A percentile compares a stretch with the other conserved stretches of the same genome.
These are phyloP conservation scores for Fusarium subglutinans DNA, from an alignment of 2,329 filamentous ascomycete species.

Conservation along the genomic window DNA sequence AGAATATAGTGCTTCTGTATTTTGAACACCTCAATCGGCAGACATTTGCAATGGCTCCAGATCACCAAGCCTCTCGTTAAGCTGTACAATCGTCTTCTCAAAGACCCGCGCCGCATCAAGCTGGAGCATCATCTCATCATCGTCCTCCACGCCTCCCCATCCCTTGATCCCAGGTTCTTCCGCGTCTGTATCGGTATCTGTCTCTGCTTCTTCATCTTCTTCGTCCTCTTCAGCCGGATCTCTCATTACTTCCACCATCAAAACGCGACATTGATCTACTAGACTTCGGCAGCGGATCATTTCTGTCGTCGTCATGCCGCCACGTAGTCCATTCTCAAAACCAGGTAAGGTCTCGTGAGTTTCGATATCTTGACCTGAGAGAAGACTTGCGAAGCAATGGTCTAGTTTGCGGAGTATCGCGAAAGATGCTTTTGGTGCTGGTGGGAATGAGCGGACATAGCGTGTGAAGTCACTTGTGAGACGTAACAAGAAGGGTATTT, in stretches of 20 bases:
- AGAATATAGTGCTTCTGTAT: neutral
- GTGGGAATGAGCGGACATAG: slow-evolving; percentile 76
- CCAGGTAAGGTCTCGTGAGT: slow-evolving; percentile 74
- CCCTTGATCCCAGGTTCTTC: slow-evolving; percentile 37
- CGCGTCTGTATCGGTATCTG: slow-evolving; percentile 45
- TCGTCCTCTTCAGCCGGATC: slow-evolving; percentile 52
- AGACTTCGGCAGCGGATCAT: slow-evolving; percentile 88
- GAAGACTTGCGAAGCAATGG: slow-evolving; percentile 79
- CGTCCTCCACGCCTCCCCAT: slow-evolving; percentile 51
- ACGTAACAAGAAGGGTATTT: slow-evolving; percentile 84
- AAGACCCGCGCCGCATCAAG: slow-evolving; percentile 82
- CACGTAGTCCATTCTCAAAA: slow-evolving; percentile 68
- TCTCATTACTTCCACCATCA: slow-evolving; percentile 74
- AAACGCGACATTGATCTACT: slow-evolving; percentile 77
- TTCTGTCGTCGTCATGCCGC: slow-evolving; percentile 80
- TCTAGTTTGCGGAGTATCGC: slow-evolving; percentile 80
- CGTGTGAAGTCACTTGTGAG: slow-evolving; percentile 77
- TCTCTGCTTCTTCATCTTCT: slow-evolving; percentile 45
- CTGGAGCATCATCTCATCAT: slow-evolving; percentile 62
- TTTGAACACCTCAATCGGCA: slow-evolving; percentile 23
- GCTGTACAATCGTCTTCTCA: slow-evolving; percentile 78
- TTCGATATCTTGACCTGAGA: slow-evolving; percentile 73
- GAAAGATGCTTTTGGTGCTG: slow-evolving; percentile 72
- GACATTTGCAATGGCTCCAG: slow-evolving; percentile 32
- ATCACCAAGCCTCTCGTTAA: slow-evolving; percentile 71